phyloP scores from a whole-genome alignment of 2,329 filamentous ascomycete genomes.

The Cadophora luteo-olivacea region DNA sequence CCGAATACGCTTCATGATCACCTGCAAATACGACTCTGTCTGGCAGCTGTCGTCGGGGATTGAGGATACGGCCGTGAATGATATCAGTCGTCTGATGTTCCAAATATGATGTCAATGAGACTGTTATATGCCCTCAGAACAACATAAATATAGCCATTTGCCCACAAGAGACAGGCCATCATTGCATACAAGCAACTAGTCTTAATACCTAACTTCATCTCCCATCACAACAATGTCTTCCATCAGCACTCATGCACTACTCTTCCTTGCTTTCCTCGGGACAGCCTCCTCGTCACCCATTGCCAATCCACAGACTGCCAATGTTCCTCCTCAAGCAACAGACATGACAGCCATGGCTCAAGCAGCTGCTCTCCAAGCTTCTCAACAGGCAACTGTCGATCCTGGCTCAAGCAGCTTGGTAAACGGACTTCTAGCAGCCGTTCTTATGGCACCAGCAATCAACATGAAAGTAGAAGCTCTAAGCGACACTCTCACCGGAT shows the following conservation, averaged over 20 bases:
- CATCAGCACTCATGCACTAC: not conserved
- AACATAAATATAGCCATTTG: not conserved
- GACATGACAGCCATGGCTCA: slow-evolving; percentile 10
- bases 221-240: not conserved
- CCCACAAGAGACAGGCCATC: not conserved
- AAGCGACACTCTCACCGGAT: slow-evolving; percentile 11
- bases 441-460: slow-evolving; percentile 14
- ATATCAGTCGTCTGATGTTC: slow-evolving; percentile 3
- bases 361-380: not conserved
- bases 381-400: not conserved
- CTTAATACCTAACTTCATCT: not conserved
- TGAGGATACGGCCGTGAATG: not conserved
- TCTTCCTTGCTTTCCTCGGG: not conserved
- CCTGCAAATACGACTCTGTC: not conserved
- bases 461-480: slow-evolving; percentile 17
- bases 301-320: not conserved
- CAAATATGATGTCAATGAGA: slow-evolving; percentile 3
- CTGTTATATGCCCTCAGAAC: not conserved
- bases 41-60: not conserved
- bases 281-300: not conserved
- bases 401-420: not conserved
- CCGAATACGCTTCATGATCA: not conserved
- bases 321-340: slow-evolving; percentile 1
- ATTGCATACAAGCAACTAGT: not conserved
- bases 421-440: slow-evolving; percentile 16